phyloP scores from a whole-genome alignment of 768 basidiomycete genomes.

The Mycena rebaudengoi region DNA sequence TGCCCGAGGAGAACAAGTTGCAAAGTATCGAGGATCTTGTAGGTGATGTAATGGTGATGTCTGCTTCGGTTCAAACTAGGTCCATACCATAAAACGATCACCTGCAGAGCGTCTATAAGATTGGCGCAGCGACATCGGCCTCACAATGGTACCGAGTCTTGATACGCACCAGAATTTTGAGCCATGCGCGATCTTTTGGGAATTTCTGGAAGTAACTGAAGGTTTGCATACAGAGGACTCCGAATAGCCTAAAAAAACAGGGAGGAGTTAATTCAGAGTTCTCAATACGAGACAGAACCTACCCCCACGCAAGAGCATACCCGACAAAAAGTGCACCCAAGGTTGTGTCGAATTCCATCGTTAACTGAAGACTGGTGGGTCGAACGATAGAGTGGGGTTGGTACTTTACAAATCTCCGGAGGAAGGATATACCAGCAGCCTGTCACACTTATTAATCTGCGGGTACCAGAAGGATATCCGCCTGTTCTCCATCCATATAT shows the following conservation, averaged over 20 bases:
- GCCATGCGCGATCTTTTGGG: conserved; percentile 1
- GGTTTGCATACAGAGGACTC: conserved; percentile 24
- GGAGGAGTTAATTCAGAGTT: not conserved
- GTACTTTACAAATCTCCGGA: too few relatives aligned
- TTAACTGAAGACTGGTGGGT: too few relatives aligned
- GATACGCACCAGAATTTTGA: not conserved
- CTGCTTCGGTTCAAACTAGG: too few relatives aligned
- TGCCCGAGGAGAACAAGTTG: not conserved
- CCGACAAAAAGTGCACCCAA: not conserved
- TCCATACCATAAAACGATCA: not conserved
- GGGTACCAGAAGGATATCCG: too few relatives aligned
- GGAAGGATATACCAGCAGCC: too few relatives aligned
- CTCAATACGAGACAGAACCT: not conserved
- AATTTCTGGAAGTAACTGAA: conserved; percentile 14
- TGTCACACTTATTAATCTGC: too few relatives aligned
- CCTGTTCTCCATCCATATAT: too few relatives aligned
- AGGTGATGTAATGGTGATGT: not conserved
- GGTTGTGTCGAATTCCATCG: not conserved
- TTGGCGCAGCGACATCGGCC: not conserved
- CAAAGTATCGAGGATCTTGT: not conserved
- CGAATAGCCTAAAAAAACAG: conserved; percentile 15
- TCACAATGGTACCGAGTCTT: too few relatives aligned
- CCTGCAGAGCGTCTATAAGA: not conserved
- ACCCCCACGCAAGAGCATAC: not conserved
- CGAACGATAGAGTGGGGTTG: too few relatives aligned